phyloP scores from a whole-genome alignment of 2,329 filamentous ascomycete species.

The Ceratocystis destructans region DNA sequence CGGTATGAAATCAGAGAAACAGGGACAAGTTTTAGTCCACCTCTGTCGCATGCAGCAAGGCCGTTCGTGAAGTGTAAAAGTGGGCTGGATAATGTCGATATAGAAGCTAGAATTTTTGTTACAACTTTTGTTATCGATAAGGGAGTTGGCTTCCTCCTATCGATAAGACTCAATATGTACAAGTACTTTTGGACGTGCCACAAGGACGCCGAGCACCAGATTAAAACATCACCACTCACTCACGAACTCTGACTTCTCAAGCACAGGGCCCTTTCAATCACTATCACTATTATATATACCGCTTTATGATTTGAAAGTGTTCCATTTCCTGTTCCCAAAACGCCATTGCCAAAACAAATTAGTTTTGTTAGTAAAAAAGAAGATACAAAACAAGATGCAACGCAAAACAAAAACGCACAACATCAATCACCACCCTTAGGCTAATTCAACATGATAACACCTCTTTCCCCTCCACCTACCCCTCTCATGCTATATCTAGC shows the following conservation, averaged over 20 bases:
- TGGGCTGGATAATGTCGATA: neutral
- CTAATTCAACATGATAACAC: neutral
- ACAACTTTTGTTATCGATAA: slow-evolving; percentile 18
- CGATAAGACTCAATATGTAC: neutral
- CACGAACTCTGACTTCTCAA: too few relatives aligned
- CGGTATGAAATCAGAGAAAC: neutral
- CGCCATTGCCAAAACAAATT: slow-evolving; percentile 18
- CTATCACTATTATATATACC: neutral
- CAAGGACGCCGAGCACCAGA: neutral
- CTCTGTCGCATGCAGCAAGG: neutral
- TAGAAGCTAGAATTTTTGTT: slow-evolving; percentile 15
- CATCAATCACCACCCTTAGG: neutral
- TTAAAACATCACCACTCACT: neutral
- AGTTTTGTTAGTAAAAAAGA: slow-evolving; percentile 12
- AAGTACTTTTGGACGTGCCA: neutral
- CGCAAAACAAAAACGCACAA: slow-evolving; percentile 7
- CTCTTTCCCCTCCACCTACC: neutral
- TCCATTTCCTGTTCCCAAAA: slow-evolving; percentile 17
- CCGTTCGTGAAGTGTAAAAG: neutral
- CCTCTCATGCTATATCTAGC: neutral
- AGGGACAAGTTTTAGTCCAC: neutral
- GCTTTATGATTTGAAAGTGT: slow-evolving; percentile 18
- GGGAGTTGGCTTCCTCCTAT: neutral
- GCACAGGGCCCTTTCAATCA: neutral
- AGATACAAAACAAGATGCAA: slow-evolving; percentile 13